Conservation (phyloP, 2,329 filamentous ascomycete genomes). For the Lachnellula cervina region DNA sequence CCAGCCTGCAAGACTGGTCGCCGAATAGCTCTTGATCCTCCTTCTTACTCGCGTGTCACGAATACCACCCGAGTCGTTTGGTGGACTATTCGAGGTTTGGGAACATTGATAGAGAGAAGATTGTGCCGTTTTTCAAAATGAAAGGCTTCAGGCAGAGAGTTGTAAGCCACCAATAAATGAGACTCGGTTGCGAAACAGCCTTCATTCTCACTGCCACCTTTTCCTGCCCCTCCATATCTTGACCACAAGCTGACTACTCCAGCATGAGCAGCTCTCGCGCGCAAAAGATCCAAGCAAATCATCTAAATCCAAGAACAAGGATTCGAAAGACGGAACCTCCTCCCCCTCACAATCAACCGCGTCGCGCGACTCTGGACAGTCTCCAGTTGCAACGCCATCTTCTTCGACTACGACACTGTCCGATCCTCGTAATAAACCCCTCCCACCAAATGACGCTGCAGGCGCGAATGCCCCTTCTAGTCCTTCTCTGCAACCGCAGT, state of each 20-base stretch:
- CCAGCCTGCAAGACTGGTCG: neutral
- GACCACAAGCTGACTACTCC: conserved; percentile 41
- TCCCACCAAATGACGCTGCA: conserved; percentile 51
- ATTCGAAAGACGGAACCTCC: conserved; percentile 69
- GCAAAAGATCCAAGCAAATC: conserved; percentile 82
- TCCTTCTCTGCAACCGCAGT: conserved; percentile 28
- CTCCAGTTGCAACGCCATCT: conserved; percentile 68
- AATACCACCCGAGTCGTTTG: neutral
- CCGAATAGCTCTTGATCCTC: neutral
- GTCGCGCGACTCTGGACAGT: conserved; percentile 52
- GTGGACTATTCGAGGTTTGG: neutral
- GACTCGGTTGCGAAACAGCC: neutral
- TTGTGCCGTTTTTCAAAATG: conserved; percentile 55
- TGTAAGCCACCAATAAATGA: conserved; percentile 52
- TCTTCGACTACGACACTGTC: conserved; percentile 85
- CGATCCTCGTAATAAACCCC: conserved; percentile 78
- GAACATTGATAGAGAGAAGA: conserved; percentile 2
- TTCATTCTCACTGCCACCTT: neutral
- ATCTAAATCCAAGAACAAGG: conserved; percentile 65
- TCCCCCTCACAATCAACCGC: conserved; percentile 58
- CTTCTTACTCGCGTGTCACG: neutral
- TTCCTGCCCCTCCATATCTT: neutral
- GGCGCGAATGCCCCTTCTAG: conserved; percentile 16
- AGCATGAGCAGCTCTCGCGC: conserved; percentile 83
- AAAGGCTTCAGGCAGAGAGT: conserved; percentile 97